phyloP scores from a whole-genome alignment of 2,329 filamentous ascomycete genomes.

The Cordyceps militaris region DNA sequence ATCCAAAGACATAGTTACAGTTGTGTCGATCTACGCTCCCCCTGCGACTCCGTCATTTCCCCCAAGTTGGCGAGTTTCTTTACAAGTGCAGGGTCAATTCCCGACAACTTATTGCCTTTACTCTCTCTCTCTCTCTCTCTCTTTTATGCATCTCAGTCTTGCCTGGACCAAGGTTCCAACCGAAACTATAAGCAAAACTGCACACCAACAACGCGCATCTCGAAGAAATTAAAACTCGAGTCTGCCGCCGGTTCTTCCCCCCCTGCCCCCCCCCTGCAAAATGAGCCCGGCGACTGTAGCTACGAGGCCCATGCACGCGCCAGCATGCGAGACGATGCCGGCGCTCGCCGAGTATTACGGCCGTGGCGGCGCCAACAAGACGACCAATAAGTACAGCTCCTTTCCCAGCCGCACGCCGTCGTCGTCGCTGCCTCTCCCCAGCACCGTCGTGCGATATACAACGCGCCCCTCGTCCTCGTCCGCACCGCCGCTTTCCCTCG shows the following conservation, averaged over 20 bases:
- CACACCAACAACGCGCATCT: too few relatives aligned
- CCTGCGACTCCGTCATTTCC: too few relatives aligned
- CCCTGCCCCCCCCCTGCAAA: constrained; percentile 1
- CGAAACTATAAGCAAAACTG: too few relatives aligned
- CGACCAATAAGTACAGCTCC: background rate
- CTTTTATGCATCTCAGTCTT: too few relatives aligned
- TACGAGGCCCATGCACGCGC: constrained; percentile 13
- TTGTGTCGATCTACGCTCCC: too few relatives aligned
- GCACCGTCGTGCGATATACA: too few relatives aligned
- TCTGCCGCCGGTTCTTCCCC: background rate
- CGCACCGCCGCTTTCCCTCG: background rate
- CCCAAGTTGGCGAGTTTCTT: too few relatives aligned
- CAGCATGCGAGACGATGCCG: constrained; percentile 15
- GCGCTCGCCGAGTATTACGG: constrained; percentile 10
- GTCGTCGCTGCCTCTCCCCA: background rate
- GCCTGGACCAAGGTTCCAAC: too few relatives aligned
- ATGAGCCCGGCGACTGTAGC: constrained; percentile 16
- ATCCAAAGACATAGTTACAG: too few relatives aligned
- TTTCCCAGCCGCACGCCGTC: background rate
- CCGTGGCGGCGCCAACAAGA: constrained; percentile 4
- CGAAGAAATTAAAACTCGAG: background rate
- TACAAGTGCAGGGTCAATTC: too few relatives aligned
- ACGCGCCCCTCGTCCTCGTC: background rate
- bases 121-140: too few relatives aligned
- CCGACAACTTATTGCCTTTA: too few relatives aligned